Evolutionary conservation across 2,329 filamentous ascomycete species (phyloP).

Genomic region (Phyllosticta capitalensis): DNA sequence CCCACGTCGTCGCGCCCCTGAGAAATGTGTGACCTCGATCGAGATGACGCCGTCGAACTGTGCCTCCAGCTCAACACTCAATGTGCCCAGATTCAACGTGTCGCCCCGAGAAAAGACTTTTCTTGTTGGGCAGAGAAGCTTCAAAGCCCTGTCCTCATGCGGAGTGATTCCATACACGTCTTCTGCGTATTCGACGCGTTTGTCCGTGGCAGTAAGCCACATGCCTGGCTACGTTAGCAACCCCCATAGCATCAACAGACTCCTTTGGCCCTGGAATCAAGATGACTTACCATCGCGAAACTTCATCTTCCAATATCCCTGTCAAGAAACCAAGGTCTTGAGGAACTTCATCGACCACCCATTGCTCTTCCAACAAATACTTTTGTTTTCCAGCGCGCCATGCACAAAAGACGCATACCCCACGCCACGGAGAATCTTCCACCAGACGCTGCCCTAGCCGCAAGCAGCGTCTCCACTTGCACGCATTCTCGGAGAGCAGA

Average conservation of each 20-base stretch:
- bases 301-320: slow-evolving; percentile 40
- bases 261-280: neutral
- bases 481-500: neutral
- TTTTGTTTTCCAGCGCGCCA: neutral
- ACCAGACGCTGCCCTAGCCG: neutral
- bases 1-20: slow-evolving; percentile 42
- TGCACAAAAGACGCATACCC: neutral
- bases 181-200: slow-evolving; percentile 56
- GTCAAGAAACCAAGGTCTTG: neutral
- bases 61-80: slow-evolving; percentile 49
- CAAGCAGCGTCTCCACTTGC: neutral
- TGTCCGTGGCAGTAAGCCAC: slow-evolving; percentile 55
- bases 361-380: neutral
- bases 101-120: slow-evolving; percentile 47
- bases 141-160: slow-evolving; percentile 38
- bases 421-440: neutral
- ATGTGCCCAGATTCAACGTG: slow-evolving; percentile 45
- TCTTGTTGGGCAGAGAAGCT: slow-evolving; percentile 48
- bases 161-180: slow-evolving; percentile 48
- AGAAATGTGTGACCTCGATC: slow-evolving; percentile 49
- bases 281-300: slow-evolving; percentile 45
- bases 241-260: neutral
- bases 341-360: neutral
- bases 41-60: slow-evolving; percentile 51
- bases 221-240: slow-evolving; percentile 33